These are phyloP conservation scores for Chlamydomonas asymmetrica DNA, from an alignment of 139 green algal genomes.

Conservation along the genomic window DNA sequence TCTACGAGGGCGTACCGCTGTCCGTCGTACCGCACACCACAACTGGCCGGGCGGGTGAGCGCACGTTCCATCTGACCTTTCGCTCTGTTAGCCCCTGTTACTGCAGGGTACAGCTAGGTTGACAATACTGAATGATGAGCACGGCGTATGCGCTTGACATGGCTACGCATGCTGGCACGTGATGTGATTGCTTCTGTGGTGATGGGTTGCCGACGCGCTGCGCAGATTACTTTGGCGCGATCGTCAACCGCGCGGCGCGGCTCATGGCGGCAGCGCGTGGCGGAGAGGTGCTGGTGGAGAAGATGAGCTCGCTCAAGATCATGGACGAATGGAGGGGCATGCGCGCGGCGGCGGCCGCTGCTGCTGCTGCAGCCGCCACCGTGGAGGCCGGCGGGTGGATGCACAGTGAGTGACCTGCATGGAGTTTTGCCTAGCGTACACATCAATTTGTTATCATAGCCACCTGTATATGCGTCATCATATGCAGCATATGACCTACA, in stretches of 20 bases:
- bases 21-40: conserved; percentile 38
- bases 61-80: no score
- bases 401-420: no score
- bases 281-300: conserved; percentile 49
- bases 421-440: background rate
- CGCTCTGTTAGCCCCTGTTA: no score
- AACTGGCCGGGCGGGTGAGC: conserved; percentile 35
- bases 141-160: no score
- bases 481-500: background rate
- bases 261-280: conserved; percentile 36
- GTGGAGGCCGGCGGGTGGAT: no score
- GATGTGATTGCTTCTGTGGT: no score
- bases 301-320: conserved; percentile 2
- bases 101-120: no score
- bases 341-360: background rate
- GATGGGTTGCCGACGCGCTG: conserved; percentile 44
- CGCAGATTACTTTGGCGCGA: conserved; percentile 57
- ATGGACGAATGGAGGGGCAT: conserved; percentile 7
- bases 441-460: background rate
- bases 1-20: conserved; percentile 40
- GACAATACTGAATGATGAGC: no score
- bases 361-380: background rate
- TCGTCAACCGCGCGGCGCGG: conserved; percentile 55
- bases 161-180: no score
- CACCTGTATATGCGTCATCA: background rate